Base-by-base conservation (phyloP, 306 rosid genomes). In the Cyclanthera cordifolia region DNA sequence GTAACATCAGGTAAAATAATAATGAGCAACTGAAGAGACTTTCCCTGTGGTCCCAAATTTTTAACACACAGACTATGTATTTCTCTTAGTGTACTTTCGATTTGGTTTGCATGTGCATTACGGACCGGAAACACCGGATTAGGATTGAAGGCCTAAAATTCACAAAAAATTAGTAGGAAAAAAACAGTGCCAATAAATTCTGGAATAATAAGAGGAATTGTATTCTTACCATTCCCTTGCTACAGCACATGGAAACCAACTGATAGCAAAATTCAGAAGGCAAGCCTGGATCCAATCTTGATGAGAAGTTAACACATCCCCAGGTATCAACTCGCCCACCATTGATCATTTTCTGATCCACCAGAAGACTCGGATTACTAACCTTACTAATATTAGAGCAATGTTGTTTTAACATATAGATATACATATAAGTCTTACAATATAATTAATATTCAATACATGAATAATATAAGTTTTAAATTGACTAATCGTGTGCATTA, bases 151-250 rank as follows among this genome's bases (percentile, higher is more conserved):
- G 0, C 49, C 98, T 92, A 32, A 8, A 28, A 8, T 1, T 34
- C 7, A n/a, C 4, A 5, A 15, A 46, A 3, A 13, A 43, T 24
- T 8, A 19, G n/a, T 4, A 16, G 1, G 20, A 61, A 14, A 0
- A 50, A 65, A 20, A 43, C 1, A 3, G 5, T 9, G 8, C 43
- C 23, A 1, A 15, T 3, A 10, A 13, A 48, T 1, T 34, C 14
- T 11, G 3, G 10, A 45, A 64, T 7, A 3, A 69, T 4, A 15
- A 55, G 32, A 10, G 25, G 57, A 37, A 10, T 24, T 50, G 9
- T 43, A 30, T 2, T 2, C 82, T 13, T 92, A 92, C 98, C 82
- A 92, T 81, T 47, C 98, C 98, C 73, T 79, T 89, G 41, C 77
- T 79, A 1, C 0, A 27, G 37, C 98, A 92, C 95, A 89, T 89